Evolutionary conservation across 2,329 filamentous ascomycete genomes (phyloP).

Genomic region (Xenoacremonium recifei): DNA sequence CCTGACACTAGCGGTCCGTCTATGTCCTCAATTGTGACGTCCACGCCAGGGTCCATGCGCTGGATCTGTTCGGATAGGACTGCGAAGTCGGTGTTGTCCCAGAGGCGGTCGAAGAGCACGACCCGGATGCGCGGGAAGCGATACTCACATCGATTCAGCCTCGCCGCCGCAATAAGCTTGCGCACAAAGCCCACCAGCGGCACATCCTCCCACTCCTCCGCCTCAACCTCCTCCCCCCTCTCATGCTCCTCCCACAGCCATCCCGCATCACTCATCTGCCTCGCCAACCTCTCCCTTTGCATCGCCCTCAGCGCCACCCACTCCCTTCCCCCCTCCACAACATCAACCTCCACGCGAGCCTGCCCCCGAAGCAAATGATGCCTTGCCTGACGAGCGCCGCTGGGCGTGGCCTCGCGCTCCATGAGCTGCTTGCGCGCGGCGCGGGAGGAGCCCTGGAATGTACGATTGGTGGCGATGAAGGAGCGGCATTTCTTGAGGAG

Average conservation of each 20-base stretch:
- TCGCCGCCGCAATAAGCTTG: slow-evolving; percentile 36
- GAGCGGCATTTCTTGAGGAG: slow-evolving; percentile 31
- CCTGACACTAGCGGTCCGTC: slow-evolving; percentile 23
- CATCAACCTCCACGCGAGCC: slow-evolving; percentile 32
- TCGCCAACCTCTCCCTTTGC: slow-evolving; percentile 31
- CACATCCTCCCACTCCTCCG: slow-evolving; percentile 34
- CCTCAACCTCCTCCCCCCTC: slow-evolving; percentile 28
- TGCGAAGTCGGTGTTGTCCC: slow-evolving; percentile 26
- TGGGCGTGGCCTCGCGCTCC: slow-evolving; percentile 16
- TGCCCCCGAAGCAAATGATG: slow-evolving; percentile 33
- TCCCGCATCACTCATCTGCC: slow-evolving; percentile 40
- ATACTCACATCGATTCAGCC: slow-evolving; percentile 36
- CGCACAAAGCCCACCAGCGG: slow-evolving; percentile 31
- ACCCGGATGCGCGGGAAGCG: slow-evolving; percentile 34
- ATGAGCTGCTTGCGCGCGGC: slow-evolving; percentile 24
- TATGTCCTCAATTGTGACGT: slow-evolving; percentile 32
- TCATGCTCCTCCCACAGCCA: slow-evolving; percentile 40
- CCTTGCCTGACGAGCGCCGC: slow-evolving; percentile 26
- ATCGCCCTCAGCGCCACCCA: slow-evolving; percentile 34
- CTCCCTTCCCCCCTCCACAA: slow-evolving; percentile 33
- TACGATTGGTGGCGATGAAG: slow-evolving; percentile 30
- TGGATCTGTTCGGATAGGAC: slow-evolving; percentile 31
- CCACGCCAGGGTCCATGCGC: slow-evolving; percentile 29
- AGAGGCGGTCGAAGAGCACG: slow-evolving; percentile 31
- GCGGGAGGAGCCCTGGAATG: slow-evolving; percentile 32